Evolutionary conservation across 2,329 filamentous ascomycete species (phyloP), one percentile per base, ranked within the genome.

Genomic region (Ilyonectria sp.): DNA sequence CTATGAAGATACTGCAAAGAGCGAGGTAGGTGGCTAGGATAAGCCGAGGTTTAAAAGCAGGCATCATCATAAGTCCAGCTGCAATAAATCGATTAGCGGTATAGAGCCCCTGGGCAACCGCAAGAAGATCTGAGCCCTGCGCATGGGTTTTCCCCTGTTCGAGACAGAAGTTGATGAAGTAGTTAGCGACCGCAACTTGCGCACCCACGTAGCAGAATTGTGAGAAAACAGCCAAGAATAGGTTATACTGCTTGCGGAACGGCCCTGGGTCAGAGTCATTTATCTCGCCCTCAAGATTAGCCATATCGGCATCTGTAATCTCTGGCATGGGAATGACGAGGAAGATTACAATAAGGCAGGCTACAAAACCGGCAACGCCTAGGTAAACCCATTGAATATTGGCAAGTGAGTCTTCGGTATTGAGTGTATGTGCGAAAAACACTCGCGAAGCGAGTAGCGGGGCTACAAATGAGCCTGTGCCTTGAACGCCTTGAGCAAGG

Each of bases 371-470:
- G 2, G 89, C 89, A 35, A 91, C 89, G 6, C 86, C 89, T 2
- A 91, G 83, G 72, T 92, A 92, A 1, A 88, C 86, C 87, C 88
- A 91, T 75, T 91, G 89, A 9, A 91, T 89, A 60, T 87, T 91
- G 70, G 83, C 80, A 60, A 91, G 77, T 3, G 85, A 83, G n/a
- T 84, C 77, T 10, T 78, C 79, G 56, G 82, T 83, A 37, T 86
- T 82, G 37, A 84, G 81, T 0, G 84, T 86, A 58, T 87, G 81
- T 47, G 85, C 85, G 77, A 91, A 91, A 79, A 92, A 90, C 53
- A 90, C 89, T 56, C 88, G 86, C 2, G 84, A 86, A 1, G 86
- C 89, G 8, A 91, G 79, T 1, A 91, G 84, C 0, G 89, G 89
- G 0, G 87, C 87, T 17, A 89, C 72, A 58, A 89, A 86, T 0